Evolutionary conservation across 768 basidiomycete species (phyloP), one percentile per base, ranked within the genome.

Genomic region (Pholiota conissans): DNA sequence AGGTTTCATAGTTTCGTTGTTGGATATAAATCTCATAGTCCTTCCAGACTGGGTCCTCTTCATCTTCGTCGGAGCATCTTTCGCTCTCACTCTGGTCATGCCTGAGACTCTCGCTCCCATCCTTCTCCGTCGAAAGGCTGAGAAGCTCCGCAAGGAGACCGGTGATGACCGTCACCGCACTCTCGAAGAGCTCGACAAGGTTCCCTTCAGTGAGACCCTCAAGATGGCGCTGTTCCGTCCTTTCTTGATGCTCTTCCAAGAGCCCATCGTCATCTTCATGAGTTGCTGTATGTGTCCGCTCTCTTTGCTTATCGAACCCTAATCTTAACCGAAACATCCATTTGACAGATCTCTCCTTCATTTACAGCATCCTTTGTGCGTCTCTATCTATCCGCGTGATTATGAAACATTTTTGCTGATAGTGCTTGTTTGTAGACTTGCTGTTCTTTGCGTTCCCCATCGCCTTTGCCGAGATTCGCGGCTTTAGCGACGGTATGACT

Each of bases 31-130:
- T 35, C 4, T 28, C 39, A n/a, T n/a, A n/a, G n/a, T 30, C 5
- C 22, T 32, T 22, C 0, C 45, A 73, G 72, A 78, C 61, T 80
- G 79, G 76, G 73, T 79, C 61, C 72, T 77, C 32, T 75, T 79
- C 58, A 76, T 79, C 63, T 74, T 79, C 58, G 66, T 73, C 8
- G 74, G 71, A 5, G 60, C 71, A 22, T 73, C 72, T 50, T 74
- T 72, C 61, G 29, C 71, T 49, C 62, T 78, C 37, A 70, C 75
- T 3, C 60, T 80, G 46, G 69, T 80, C 60, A 75, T 81, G n/a
- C 79, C 80, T 14, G 82, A 84, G 65, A 82, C 80, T 1, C 79
- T 81, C 49, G 77, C 78, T 0, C 79, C 82, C 1, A 67, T 76
- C 4, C 60, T 84, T 10, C 74, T 84, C 8, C 71, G 71, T 5